Evolutionary conservation across 148 eudicot genomes (phyloP).

Genomic region (Amaranthus hypochondriacus): DNA sequence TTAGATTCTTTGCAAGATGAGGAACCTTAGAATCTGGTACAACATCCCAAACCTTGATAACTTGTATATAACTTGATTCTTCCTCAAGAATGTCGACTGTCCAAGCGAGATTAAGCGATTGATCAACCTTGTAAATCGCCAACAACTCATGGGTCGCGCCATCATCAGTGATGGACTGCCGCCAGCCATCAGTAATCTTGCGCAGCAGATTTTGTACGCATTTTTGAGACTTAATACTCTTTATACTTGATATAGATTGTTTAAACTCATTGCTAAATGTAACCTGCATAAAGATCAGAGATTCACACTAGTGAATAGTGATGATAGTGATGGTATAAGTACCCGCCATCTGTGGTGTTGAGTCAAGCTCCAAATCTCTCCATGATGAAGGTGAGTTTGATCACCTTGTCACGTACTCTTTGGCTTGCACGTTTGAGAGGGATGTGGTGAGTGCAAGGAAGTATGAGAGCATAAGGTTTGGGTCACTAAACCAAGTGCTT

Average conservation of each 20-base stretch:
- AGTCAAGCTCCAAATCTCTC: too few relatives aligned
- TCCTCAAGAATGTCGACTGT: constrained; percentile 27
- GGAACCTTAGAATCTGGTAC: constrained; percentile 20
- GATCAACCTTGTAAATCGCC: constrained; percentile 21
- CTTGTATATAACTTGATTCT: constrained; percentile 30
- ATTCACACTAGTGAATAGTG: background rate
- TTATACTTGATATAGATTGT: constrained; percentile 23
- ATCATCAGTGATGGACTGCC: constrained; percentile 3
- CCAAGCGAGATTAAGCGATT: constrained; percentile 29
- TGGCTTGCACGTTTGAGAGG: too few relatives aligned
- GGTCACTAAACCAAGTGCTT: too few relatives aligned
- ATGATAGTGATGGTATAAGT: background rate
- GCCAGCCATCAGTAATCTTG: constrained; percentile 42
- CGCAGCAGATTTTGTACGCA: constrained; percentile 27
- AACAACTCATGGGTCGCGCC: constrained; percentile 6
- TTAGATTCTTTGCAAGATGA: constrained; percentile 20
- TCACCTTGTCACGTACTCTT: too few relatives aligned
- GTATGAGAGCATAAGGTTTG: too few relatives aligned
- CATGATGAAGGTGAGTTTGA: too few relatives aligned
- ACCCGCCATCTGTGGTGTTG: background rate
- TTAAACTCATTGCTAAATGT: constrained; percentile 28
- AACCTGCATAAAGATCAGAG: constrained; percentile 25
- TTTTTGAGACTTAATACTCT: constrained; percentile 17
- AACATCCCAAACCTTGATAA: constrained; percentile 38
- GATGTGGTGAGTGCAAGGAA: too few relatives aligned